Base-by-base conservation (phyloP, 768 basidiomycete genomes). In the Fistulinella prunicolor region DNA sequence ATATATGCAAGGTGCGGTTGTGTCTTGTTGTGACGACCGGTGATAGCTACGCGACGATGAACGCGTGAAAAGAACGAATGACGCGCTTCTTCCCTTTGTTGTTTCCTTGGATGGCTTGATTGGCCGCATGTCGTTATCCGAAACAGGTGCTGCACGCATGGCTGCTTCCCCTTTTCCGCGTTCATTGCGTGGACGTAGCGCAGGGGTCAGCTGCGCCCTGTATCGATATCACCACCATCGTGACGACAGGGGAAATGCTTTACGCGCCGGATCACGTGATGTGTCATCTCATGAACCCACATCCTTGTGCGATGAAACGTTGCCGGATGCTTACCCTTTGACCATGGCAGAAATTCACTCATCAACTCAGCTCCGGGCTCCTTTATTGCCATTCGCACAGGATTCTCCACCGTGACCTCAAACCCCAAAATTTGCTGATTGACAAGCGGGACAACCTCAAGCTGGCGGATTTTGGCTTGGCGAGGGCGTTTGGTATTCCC, bases 401-500 rank as follows among this genome's bases (percentile, higher is more conserved):
- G 20, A 93, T 98, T 58, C 80, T 98, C n/a, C 94, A 97, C 63
- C 85, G 95, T 41, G 95, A 98, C 69, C 77, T 98, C 56, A 98
- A 95, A 68, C 93, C 93, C 1, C 94, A 97, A 71, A 97, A 98
- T 69, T 72, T 97, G 47, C 78, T 98, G 50, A 96, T 98, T 65
- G 86, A 94, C 73, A 85, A 82, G 55, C 72, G 82, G 44, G 84
- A 90, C 54, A 95, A 96, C 64, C 79, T 98, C 46, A 98, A 98
- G 70, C 80, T 98, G 21, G 94, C 92, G 13, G 95, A 97, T 71
- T 97, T 98, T 61, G 95, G 95, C 35, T 78, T 98, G 37, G 94
- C 95, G 2, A 77, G 95, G 51, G 95, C 95, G 10, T 99, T 99
- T 65, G 96, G 96, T 49, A 97, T 99, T 58, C 96, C 96, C 35